phyloP scores from a whole-genome alignment of 2,329 filamentous ascomycete genomes.

The Ophiosphaerella korrae region DNA sequence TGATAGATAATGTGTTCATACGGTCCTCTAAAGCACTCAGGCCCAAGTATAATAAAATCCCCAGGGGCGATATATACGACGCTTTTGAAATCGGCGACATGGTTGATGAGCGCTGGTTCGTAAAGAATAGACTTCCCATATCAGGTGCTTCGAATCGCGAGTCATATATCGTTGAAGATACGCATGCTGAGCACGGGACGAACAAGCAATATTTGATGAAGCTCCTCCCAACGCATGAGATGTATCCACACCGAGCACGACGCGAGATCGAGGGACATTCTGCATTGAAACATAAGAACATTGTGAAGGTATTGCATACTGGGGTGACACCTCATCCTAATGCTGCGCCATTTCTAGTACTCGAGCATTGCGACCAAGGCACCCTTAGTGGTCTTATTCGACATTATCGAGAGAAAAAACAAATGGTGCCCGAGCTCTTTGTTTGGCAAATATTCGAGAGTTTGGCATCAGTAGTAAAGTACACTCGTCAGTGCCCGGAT shows the following conservation, averaged over 20 bases:
- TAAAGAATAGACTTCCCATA: background rate
- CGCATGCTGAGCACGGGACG: background rate
- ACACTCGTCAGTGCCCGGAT: background rate
- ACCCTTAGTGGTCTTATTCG: background rate
- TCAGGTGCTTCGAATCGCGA: background rate
- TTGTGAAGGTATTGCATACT: background rate
- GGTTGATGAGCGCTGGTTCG: background rate
- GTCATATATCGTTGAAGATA: background rate
- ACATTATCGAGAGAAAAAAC: background rate
- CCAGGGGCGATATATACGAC: background rate
- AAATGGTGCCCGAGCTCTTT: background rate
- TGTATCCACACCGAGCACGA: background rate
- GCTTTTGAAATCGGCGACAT: background rate
- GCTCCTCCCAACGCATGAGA: background rate
- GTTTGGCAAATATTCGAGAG: background rate
- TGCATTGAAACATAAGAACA: background rate
- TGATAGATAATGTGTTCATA: no score
- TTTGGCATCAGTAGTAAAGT: background rate
- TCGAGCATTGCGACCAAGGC: background rate
- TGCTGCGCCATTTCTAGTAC: background rate
- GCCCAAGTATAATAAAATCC: background rate
- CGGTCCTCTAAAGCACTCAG: no score
- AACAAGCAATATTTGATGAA: background rate
- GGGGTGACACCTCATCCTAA: background rate
- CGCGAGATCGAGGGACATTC: background rate